Evolutionary conservation across 164 flowering plant species (phyloP).

Genomic region (Piper betle): DNA sequence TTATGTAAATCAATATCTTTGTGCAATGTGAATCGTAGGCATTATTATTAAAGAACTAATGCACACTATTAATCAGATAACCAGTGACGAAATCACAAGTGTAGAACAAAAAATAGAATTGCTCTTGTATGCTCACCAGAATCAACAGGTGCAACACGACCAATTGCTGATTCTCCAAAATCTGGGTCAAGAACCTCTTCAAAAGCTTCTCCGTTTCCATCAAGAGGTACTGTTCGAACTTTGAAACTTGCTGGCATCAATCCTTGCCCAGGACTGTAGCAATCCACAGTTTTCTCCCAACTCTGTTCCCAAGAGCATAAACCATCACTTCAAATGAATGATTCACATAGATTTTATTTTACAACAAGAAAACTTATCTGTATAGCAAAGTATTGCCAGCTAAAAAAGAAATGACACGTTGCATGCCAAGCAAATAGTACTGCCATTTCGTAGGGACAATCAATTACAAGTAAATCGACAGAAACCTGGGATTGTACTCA

Average conservation of each 20-base stretch:
- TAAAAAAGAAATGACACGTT: no score
- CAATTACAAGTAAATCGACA: no score
- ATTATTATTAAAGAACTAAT: no score
- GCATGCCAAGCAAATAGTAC: no score
- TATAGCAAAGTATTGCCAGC: no score
- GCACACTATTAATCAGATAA: no score
- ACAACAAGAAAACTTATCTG: not conserved
- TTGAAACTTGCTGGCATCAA: conserved; percentile 98
- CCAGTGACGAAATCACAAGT: no score
- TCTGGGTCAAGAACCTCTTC: conserved; percentile 91
- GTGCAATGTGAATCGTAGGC: no score
- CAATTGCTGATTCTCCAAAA: conserved; percentile 97
- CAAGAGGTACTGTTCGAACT: conserved; percentile 65
- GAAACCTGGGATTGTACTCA: no score
- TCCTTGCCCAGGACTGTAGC: conserved; percentile 92
- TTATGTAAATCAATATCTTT: no score
- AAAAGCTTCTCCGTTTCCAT: conserved; percentile 39
- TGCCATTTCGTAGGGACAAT: no score
- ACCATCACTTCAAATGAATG: conserved; percentile 88
- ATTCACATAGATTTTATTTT: conserved; percentile 73
- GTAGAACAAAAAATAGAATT: no score
- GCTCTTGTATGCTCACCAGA: conserved; percentile 38
- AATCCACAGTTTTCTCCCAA: conserved; percentile 98
- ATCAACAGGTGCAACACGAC: conserved; percentile 94
- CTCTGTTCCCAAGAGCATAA: conserved; percentile 43